Percentiles rank a stretch among this genome's conserved stretches.
Conservation (phyloP, 2,329 filamentous ascomycete genomes). For the Penicillium sp. region DNA sequence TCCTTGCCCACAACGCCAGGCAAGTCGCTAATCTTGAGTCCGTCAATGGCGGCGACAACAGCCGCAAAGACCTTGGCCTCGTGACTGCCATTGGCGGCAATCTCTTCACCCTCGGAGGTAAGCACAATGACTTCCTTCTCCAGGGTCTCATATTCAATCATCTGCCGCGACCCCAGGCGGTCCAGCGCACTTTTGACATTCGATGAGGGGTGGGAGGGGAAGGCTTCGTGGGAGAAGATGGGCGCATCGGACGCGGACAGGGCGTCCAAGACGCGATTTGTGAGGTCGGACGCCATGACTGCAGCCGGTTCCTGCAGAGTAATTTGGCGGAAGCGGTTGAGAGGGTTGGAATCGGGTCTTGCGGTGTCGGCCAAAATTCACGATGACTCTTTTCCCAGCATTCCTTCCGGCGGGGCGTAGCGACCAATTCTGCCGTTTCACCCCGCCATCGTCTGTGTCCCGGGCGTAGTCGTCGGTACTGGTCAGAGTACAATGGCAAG, state of each 20-base stretch:
- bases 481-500: too few relatives aligned
- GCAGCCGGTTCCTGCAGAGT: constrained; percentile 29
- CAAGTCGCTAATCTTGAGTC: constrained; percentile 76
- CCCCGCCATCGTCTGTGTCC: constrained; percentile 14
- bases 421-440: constrained; percentile 27
- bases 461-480: too few relatives aligned
- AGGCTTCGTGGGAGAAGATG: constrained; percentile 68
- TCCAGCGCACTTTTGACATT: constrained; percentile 86
- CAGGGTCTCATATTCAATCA: constrained; percentile 82
- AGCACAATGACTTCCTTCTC: constrained; percentile 76
- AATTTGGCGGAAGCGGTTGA: constrained; percentile 16
- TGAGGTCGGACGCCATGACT: constrained; percentile 58
- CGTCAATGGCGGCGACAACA: constrained; percentile 70
- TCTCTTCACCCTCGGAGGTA: constrained; percentile 72
- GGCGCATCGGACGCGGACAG: constrained; percentile 63
- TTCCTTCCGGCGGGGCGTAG: constrained; percentile 26
- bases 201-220: constrained; percentile 65
- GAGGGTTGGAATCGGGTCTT: constrained; percentile 13
- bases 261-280: constrained; percentile 64
- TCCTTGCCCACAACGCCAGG: constrained; percentile 51
- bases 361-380: constrained; percentile 30
- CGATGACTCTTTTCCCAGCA: constrained; percentile 37
- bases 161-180: constrained; percentile 77
- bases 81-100: constrained; percentile 74
- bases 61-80: constrained; percentile 82